A percentile compares a stretch with the other conserved stretches of the same genome.
phyloP scores from a whole-genome alignment of 495 filamentous ascomycete genomes.

The Hypoxylon cercidicola region DNA sequence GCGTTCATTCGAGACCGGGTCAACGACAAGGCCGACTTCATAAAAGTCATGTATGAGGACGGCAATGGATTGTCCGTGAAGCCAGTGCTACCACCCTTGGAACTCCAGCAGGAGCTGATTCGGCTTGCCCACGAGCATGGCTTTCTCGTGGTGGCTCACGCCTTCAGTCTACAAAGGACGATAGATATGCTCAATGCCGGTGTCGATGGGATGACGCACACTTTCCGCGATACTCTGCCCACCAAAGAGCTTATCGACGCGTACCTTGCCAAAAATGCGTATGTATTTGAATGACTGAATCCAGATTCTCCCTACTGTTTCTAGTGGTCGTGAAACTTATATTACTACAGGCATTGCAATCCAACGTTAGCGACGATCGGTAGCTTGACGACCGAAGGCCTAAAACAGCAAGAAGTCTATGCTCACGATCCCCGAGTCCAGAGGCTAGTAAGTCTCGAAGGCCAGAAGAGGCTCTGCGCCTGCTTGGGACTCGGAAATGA shows the following conservation, averaged over 20 bases:
- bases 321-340: not conserved
- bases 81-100: slow-evolving; percentile 6
- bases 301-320: no score
- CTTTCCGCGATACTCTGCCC: slow-evolving; percentile 28
- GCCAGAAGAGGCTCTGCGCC: slow-evolving; percentile 9
- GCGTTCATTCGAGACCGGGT: slow-evolving; percentile 24
- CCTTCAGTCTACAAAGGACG: slow-evolving; percentile 21
- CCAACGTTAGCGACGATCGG: slow-evolving; percentile 26
- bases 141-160: slow-evolving; percentile 28
- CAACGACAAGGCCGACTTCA: slow-evolving; percentile 30
- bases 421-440: slow-evolving; percentile 24
- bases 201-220: slow-evolving; percentile 30
- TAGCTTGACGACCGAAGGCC: slow-evolving; percentile 25
- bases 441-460: slow-evolving; percentile 9
- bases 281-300: not conserved
- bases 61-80: slow-evolving; percentile 24
- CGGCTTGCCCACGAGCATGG: slow-evolving; percentile 23
- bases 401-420: slow-evolving; percentile 20
- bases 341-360: slow-evolving; percentile 19
- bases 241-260: slow-evolving; percentile 29
- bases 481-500: slow-evolving; percentile 22
- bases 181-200: slow-evolving; percentile 27
- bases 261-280: slow-evolving; percentile 30
- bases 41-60: slow-evolving; percentile 37
- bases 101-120: slow-evolving; percentile 26